Evolutionary conservation across 768 basidiomycete species (phyloP).

Genomic region (Lentinula lateritia): DNA sequence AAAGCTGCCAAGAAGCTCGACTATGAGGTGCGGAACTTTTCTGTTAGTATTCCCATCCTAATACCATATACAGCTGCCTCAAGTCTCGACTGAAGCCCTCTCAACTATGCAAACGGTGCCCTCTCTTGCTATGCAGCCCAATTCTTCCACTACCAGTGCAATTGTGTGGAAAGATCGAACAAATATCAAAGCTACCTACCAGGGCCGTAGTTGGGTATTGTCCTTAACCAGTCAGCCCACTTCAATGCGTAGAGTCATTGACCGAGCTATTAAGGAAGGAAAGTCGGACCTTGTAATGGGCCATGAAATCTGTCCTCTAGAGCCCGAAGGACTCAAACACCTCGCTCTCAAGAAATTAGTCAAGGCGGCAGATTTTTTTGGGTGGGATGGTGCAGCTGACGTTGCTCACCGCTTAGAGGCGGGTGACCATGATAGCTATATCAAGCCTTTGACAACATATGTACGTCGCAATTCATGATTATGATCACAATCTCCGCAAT

Average conservation of each 20-base stretch:
- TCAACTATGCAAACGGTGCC: too few species aligned
- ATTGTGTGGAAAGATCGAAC: neutral
- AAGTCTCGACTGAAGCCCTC: constrained; percentile 21
- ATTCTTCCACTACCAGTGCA: neutral
- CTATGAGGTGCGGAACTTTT: too few species aligned
- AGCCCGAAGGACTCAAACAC: neutral
- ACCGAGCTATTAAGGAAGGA: neutral
- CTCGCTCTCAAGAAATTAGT: neutral
- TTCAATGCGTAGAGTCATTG: neutral
- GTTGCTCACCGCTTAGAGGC: neutral
- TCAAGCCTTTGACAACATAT: neutral
- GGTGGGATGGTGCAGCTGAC: neutral
- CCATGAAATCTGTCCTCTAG: neutral
- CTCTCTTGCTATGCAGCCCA: neutral
- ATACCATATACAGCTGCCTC: too few species aligned
- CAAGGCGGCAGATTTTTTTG: neutral
- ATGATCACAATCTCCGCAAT: neutral
- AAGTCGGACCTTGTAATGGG: neutral
- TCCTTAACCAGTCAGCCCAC: neutral
- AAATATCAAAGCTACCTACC: neutral
- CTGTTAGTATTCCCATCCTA: too few species aligned
- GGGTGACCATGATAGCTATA: neutral
- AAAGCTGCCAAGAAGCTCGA: too few species aligned
- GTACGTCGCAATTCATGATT: neutral
- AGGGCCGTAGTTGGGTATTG: neutral